Evolutionary conservation across 208 protist genomes (phyloP).

Genomic region (Phytomonas francai): DNA sequence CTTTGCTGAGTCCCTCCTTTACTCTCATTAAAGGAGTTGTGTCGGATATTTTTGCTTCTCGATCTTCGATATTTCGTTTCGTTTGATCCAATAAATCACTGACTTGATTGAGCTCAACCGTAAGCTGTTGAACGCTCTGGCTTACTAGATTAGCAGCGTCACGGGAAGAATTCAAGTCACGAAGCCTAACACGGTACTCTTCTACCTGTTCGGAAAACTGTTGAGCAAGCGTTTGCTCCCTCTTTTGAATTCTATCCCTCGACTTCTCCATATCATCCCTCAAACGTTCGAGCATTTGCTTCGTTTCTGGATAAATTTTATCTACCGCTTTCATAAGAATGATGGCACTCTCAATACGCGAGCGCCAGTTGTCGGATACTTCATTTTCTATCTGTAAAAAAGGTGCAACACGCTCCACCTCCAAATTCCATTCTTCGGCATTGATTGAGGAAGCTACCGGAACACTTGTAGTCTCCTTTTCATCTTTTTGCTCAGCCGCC

Average conservation of each 20-base stretch:
- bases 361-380: constrained; percentile 72
- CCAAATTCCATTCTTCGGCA: constrained; percentile 83
- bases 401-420: constrained; percentile 83
- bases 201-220: constrained; percentile 88
- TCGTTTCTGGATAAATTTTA: constrained; percentile 87
- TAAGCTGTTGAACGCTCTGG: constrained; percentile 83
- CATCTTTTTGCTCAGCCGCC: constrained; percentile 16
- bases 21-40: constrained; percentile 85
- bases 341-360: constrained; percentile 67
- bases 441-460: constrained; percentile 54
- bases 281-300: constrained; percentile 73
- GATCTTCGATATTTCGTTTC: constrained; percentile 81
- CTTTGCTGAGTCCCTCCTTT: constrained; percentile 79
- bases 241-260: constrained; percentile 82
- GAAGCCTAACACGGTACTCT: constrained; percentile 81
- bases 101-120: constrained; percentile 82
- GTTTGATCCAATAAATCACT: constrained; percentile 79
- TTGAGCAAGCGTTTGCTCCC: constrained; percentile 83
- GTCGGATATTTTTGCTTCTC: constrained; percentile 82
- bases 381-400: constrained; percentile 65
- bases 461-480: constrained; percentile 27
- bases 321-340: constrained; percentile 82
- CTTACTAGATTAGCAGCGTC: constrained; percentile 71
- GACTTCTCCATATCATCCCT: constrained; percentile 82
- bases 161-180: constrained; percentile 73